Evolutionary conservation across 257 asterid species (phyloP).

Genomic region (Solanum appendiculatum): DNA sequence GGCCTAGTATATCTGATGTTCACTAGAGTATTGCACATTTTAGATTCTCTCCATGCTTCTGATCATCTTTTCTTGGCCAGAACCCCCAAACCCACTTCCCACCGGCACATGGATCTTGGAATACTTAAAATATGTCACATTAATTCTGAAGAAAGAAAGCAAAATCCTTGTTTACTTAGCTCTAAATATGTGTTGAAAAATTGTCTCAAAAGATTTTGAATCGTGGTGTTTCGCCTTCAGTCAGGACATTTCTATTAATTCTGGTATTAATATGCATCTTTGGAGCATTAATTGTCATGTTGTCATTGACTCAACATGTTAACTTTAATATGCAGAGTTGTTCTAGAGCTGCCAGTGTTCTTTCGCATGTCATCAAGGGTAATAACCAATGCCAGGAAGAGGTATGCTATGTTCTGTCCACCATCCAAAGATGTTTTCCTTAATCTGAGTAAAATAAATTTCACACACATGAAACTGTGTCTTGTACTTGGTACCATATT

Average conservation of each 20-base stretch:
- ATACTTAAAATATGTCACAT: not conserved
- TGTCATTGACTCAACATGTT: not conserved
- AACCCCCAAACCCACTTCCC: not conserved
- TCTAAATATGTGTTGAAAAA: not conserved
- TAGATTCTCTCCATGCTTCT: not conserved
- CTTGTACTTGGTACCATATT: too few species aligned
- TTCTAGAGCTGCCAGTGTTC: constrained; percentile 89
- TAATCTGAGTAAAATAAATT: not conserved
- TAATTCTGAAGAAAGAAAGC: not conserved
- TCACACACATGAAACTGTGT: not conserved
- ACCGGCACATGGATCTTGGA: not conserved
- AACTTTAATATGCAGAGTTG: constrained; percentile 51
- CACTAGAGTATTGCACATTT: not conserved
- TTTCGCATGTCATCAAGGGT: constrained; percentile 74
- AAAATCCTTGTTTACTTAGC: too few species aligned
- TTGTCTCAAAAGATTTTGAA: not conserved
- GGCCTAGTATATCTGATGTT: not conserved
- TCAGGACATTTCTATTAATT: not conserved
- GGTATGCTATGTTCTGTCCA: constrained; percentile 26
- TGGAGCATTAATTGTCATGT: not conserved
- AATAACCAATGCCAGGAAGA: constrained; percentile 73
- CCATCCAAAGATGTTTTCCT: not conserved
- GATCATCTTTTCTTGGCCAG: not conserved
- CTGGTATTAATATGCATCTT: not conserved
- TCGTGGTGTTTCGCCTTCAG: not conserved